Evolutionary conservation across 768 basidiomycete genomes (phyloP), one percentile per base, ranked within the genome.

Genomic region (Pulveroboletus frians): DNA sequence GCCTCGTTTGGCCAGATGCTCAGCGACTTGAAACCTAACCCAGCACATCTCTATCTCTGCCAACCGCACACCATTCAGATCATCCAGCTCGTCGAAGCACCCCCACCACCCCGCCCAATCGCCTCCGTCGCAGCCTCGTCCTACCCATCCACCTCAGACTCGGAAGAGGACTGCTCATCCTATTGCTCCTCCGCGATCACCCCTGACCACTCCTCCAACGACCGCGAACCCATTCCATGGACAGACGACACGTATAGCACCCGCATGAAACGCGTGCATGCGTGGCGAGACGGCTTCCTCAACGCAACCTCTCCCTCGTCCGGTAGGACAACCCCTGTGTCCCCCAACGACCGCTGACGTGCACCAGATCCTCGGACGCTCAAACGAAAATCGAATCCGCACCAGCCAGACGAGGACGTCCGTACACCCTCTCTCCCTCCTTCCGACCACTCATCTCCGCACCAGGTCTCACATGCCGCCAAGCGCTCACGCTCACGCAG

Each of bases 31-130:
- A 73, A 75, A 49, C 63, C 65, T 51, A 52, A 59, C 57, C 51
- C 70, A n/a, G 57, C 64, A 52, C 72, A 78, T 43, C 69, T 79
- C 59, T 71, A 73, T 66, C 61, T 75, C 54, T 65, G 72, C 57
- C 72, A 78, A 50, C 77, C 74, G 1, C 74, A 77, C 62, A 63
- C 76, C 18, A 67, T 81, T 18, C 78, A 83, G 63, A 80, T 86
- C 70, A 88, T 88, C 44, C 79, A 87, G 69, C 85, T 88, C 66
- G 79, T 81, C 43, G 85, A 88, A 60, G 81, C 78, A 0, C 30
- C 61, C 0, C 75, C 84, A 1, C 84, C 84, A 0, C 69, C 73
- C 59, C 42, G 67, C 74, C 38, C 64, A 70, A 40, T 76, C 67
- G 52, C 69, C 61, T 60, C 63, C 55, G 56, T 58, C 59, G 48